phyloP scores from a whole-genome alignment of 352 stramenopile species.

The Thraustochytrium sp. region DNA sequence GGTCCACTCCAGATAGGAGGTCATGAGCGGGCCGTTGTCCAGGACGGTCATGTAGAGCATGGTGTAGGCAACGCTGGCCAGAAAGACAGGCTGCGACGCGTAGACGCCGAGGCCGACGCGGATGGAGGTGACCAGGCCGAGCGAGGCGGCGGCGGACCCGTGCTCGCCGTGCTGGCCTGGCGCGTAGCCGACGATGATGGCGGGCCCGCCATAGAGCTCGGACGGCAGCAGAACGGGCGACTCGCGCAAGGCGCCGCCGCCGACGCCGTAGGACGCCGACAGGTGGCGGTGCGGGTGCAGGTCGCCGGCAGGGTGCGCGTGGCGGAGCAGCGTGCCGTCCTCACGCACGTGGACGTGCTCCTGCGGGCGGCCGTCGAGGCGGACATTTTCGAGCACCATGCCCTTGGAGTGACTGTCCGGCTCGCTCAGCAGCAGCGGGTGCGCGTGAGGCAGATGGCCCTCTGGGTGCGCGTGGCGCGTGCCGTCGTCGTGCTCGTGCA shows the following conservation, averaged over 20 bases:
- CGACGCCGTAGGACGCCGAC: not conserved
- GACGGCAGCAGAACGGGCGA: not conserved
- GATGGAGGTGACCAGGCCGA: not conserved
- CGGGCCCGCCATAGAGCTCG: not conserved
- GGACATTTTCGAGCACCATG: not conserved
- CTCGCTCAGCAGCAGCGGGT: not conserved
- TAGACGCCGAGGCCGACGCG: not conserved
- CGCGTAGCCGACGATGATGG: not conserved
- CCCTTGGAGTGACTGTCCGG: too few species aligned
- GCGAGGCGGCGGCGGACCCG: not conserved
- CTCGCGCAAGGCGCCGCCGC: not conserved
- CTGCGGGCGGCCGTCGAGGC: not conserved
- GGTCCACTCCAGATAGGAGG: slow-evolving; percentile 39
- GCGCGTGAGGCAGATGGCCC: slow-evolving; percentile 9
- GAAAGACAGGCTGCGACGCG: slow-evolving; percentile 18
- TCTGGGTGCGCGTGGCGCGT: slow-evolving; percentile 6
- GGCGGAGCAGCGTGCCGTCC: not conserved
- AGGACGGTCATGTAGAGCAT: slow-evolving; percentile 49
- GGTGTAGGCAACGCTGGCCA: slow-evolving; percentile 41
- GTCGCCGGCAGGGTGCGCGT: not conserved
- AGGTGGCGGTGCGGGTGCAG: not conserved
- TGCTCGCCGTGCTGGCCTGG: not conserved
- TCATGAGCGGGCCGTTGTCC: slow-evolving; percentile 45
- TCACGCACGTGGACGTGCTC: not conserved
- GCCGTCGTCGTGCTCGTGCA: slow-evolving; percentile 16